These are phyloP conservation scores for Isochrysis galbana DNA, from an alignment of 78 protist genomes.

Conservation along the genomic window DNA sequence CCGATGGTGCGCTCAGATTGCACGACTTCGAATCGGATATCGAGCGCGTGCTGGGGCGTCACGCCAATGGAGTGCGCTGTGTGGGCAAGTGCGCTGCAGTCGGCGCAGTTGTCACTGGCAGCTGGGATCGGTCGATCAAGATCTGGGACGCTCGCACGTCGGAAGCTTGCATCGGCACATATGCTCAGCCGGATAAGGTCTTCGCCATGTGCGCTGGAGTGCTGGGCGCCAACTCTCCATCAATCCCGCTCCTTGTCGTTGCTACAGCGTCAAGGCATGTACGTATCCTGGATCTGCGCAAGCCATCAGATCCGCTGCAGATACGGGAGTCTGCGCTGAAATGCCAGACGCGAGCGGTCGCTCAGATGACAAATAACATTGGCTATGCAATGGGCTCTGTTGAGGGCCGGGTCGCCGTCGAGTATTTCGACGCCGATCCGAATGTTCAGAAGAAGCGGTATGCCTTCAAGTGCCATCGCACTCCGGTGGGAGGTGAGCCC, in stretches of 20 bases:
- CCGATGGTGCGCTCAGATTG: neutral
- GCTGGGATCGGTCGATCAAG: slow-evolving; percentile 80
- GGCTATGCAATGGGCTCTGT: slow-evolving; percentile 83
- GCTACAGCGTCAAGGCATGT: slow-evolving; percentile 69
- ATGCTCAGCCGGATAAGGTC: slow-evolving; percentile 42
- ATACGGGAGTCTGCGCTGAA: slow-evolving; percentile 77
- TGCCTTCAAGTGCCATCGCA: slow-evolving; percentile 93
- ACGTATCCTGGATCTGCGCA: slow-evolving; percentile 57
- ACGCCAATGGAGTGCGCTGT: neutral
- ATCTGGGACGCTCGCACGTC: slow-evolving; percentile 77
- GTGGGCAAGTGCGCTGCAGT: neutral
- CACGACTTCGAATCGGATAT: neutral
- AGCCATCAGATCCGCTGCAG: slow-evolving; percentile 62
- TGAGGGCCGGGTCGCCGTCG: slow-evolving; percentile 91
- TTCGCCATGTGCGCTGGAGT: neutral
- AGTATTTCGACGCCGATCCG: slow-evolving; percentile 70
- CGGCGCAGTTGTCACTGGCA: slow-evolving; percentile 56
- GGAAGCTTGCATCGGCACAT: neutral
- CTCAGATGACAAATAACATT: slow-evolving; percentile 35
- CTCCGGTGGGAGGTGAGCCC: neutral
- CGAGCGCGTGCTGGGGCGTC: neutral
- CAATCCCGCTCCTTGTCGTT: slow-evolving; percentile 50
- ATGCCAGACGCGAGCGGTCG: slow-evolving; percentile 80
- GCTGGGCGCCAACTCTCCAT: slow-evolving; percentile 16
- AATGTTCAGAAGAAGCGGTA: slow-evolving; percentile 60